Evolutionary conservation across 805 yeast species (phyloP).

Genomic region (Spathaspora gorwiae): DNA sequence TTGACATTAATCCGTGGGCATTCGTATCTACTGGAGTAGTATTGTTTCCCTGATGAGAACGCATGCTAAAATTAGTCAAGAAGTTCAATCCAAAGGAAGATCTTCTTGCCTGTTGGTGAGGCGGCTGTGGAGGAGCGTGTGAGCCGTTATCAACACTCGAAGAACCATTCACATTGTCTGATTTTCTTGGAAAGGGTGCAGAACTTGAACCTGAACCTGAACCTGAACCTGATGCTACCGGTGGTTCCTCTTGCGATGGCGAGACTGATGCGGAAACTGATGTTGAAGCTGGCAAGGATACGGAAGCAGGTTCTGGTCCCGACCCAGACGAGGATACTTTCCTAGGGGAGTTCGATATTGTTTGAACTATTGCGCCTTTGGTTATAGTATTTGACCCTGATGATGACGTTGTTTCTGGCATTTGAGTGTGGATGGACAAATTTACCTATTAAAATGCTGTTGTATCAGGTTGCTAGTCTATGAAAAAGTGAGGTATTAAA

Average conservation of each 20-base stretch:
- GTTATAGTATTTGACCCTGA: too few relatives aligned
- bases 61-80: constrained; percentile 16
- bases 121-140: not conserved
- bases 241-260: not conserved
- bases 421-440: too few relatives aligned
- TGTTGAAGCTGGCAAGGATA: not conserved
- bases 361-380: too few relatives aligned
- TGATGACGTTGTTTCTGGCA: too few relatives aligned
- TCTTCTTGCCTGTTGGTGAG: not conserved
- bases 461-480: too few relatives aligned
- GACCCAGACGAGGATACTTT: too few relatives aligned
- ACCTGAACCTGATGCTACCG: not conserved
- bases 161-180: not conserved
- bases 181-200: not conserved
- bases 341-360: too few relatives aligned
- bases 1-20: constrained; percentile 23
- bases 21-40: not conserved
- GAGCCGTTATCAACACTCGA: not conserved
- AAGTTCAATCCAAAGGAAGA: constrained; percentile 31
- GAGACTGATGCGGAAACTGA: not conserved
- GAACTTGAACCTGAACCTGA: not conserved
- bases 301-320: too few relatives aligned
- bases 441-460: too few relatives aligned
- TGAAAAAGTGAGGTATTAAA: too few relatives aligned
- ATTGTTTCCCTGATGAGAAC: constrained; percentile 2